Conservation (phyloP, 208 protist species). For the Crithidia fasciculata region DNA sequence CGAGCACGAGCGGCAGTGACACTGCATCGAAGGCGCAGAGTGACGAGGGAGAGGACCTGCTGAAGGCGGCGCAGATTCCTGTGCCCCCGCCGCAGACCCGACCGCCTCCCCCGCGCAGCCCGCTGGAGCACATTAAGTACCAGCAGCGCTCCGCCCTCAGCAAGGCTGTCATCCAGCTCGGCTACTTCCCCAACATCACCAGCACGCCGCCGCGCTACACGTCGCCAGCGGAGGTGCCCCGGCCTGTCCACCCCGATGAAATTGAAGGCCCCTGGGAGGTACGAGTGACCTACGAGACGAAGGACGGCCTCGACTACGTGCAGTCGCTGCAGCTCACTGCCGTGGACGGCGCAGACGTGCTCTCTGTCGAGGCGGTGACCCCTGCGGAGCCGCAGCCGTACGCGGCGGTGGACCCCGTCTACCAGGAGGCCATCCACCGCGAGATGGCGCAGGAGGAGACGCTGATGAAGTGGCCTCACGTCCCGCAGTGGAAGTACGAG, state of each 20-base stretch:
- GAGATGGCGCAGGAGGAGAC: constrained; percentile 84
- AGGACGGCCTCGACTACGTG: constrained; percentile 73
- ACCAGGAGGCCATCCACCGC: constrained; percentile 70
- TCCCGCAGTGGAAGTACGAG: constrained; percentile 88
- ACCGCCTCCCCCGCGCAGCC: constrained; percentile 52
- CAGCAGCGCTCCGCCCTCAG: constrained; percentile 66
- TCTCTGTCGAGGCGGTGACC: constrained; percentile 44
- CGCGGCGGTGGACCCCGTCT: constrained; percentile 66
- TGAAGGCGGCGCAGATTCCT: constrained; percentile 65
- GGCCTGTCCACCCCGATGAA: constrained; percentile 88
- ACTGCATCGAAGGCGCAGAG: background rate
- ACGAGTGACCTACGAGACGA: constrained; percentile 75
- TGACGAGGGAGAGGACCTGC: constrained; percentile 4
- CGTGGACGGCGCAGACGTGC: constrained; percentile 76
- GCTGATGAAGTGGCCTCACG: constrained; percentile 88
- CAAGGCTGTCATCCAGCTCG: constrained; percentile 76
- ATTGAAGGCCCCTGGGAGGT: constrained; percentile 91
- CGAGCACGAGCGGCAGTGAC: background rate
- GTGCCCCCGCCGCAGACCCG: constrained; percentile 66
- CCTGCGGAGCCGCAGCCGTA: constrained; percentile 51
- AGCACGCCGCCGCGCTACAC: constrained; percentile 45
- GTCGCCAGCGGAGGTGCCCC: constrained; percentile 53
- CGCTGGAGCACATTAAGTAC: constrained; percentile 79
- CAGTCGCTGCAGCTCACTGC: constrained; percentile 58
- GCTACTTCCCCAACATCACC: constrained; percentile 88